Evolutionary conservation across 768 basidiomycete species (phyloP), one percentile per base, ranked within the genome.

Genomic region (Pleurotus tuber-regium): DNA sequence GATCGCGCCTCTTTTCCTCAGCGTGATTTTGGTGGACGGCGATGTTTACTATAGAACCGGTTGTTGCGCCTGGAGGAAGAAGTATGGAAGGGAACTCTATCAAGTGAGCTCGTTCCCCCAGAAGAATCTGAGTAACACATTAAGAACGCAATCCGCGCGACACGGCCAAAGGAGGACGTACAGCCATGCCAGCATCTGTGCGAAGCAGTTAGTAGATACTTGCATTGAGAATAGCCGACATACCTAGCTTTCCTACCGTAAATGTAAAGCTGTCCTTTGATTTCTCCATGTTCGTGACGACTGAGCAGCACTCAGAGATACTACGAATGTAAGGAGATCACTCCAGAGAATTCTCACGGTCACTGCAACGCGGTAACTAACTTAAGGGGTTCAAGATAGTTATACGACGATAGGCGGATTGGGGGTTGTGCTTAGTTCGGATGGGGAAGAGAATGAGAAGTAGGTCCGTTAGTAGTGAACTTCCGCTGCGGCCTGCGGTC

Each of bases 1-100:
- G 66, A 53, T 92, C 86, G 54, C 92, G 82, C 55, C 83, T 80
- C 59, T 85, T 81, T 66, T 99, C 97, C 60, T 96, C 94, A 0
- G 75, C 64, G 26, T 82, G 68, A 64, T 99, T 97, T 57, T 93
- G 87, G 62, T 91, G 82, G 11, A 98, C 95, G 2, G 94, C 85
- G 67, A 98, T 98, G 65, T 93, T 97, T 59, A 99, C 92, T 58
- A 99, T 98, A 16, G 93, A 97, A 4, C 97, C 97, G 0, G 95
- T 84, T 7, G 88, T 85, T 1, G 92, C 86, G 11, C 95, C 95
- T 0, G 94, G 90, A 1, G 97, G 97, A 5, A 98, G 75, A 1
- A 98, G 80, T 31, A 99, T 78, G 0, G 97, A 98, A 1, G 97
- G 97, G 67, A 98, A 99, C 69, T 99, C 96, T 60, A 99, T 96